Base-by-base conservation (phyloP, 2,329 filamentous ascomycete species). In the Talaromyces sp. region DNA sequence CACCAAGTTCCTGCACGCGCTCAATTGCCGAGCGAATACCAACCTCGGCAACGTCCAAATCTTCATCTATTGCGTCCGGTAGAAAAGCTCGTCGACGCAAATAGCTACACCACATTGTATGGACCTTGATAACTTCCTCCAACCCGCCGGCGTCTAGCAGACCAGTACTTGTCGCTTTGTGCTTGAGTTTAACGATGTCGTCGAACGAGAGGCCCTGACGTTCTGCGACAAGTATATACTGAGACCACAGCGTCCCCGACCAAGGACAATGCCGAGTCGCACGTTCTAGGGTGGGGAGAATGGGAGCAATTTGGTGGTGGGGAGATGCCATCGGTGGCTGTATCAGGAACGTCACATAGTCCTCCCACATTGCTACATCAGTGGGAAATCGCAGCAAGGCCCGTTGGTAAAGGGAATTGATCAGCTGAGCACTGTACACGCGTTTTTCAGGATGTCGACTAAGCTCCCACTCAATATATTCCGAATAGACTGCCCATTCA, bases 101-200 rank as follows among this genome's bases (percentile, higher is more conserved):
- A 67, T 93, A 98, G 55, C 91, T 92, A 70, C 93, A 97, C 95
- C 95, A 99, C 0, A 93, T 89, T 58, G 91, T 87, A 70, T 97
- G 92, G 70, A 98, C 91, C 68, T 96, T 91, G 62, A 98, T 84
- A 32, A 97, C 86, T 65, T 93, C 90, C 55, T 91, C 86, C 82
- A 97, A 89, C 26, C 92, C 93, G 63, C 91, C 87, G 64, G 89
- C 87, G 71, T 96, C 92, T 5, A 98, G 81, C 49, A 96, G 82
- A 9, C 91, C 88, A 26, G 91, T 91, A 69, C 88, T 91, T 0
- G 93, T 98, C 7, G 95, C 95, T 50, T 88, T 87, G 73, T 97
- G 91, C 75, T 99, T 99, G 73, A 97, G 92, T 46, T 87, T 83
- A 68, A 96, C 91, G 57, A 98, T 90, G 55, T 90, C 89, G 26